Base-by-base conservation (phyloP, 495 filamentous ascomycete genomes). In the Cryomyces minteri region DNA sequence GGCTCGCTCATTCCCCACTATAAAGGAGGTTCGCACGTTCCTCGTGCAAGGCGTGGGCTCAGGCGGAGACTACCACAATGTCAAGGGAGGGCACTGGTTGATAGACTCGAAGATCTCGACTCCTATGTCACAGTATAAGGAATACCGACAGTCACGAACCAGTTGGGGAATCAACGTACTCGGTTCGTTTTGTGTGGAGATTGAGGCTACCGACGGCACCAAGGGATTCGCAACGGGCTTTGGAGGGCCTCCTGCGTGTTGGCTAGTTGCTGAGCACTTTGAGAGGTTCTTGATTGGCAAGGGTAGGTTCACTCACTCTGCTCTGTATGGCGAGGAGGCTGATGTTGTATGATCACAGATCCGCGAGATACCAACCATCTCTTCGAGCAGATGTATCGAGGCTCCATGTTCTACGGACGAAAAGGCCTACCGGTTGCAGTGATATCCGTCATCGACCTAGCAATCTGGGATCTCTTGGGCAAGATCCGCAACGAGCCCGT, bases 91-190 rank as follows among this genome's bases (percentile, higher is more conserved):
- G 28, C 86, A 93, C 62, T 94, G 87, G 87, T 65, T 94, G 52
- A 78, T 94, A 54, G 87, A 94, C 60, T 78, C 80, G 47, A 78
- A 84, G 48, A 94, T 94, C 57, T 82, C 87, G 0, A 94, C 84
- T 10, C 87, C 87, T 0, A 92, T 88, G 74, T 87, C 86, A 36
- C 67, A 73, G 54, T 94, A 84, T 73, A 81, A 86, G 48, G 66
- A 88, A 52, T 94, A 93, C 62, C 76, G 86, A 41, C 71, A 77
- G 39, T 92, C 86, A 32, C 68, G 87, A 44, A 93, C 86, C 36
- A 88, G 80, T 53, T 94, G 86, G 85, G 87, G 87, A 29, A 94
- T 94, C 69, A 94, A 94, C 52, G 87, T 94, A 6, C 62, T 94
- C 47, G 87, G 87, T 14, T 93, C 86, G 2, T 92, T 94, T 67